phyloP scores from a whole-genome alignment of 169 alveolate species.

The Cryptosporidium ryanae region DNA sequence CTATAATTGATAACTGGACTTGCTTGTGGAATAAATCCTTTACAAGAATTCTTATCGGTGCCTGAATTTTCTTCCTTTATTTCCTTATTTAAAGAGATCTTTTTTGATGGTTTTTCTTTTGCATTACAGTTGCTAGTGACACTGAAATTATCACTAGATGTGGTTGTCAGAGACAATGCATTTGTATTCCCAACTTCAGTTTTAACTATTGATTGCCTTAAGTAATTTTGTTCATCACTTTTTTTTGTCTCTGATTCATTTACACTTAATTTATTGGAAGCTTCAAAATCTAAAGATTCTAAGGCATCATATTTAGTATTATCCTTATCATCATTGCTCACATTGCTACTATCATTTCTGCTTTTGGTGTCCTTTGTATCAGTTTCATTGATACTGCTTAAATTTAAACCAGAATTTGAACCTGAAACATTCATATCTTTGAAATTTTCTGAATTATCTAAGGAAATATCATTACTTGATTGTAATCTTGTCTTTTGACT shows the following conservation, averaged over 20 bases:
- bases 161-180: conserved; percentile 41
- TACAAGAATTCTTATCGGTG: not conserved
- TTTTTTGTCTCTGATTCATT: conserved; percentile 1
- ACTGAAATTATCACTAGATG: conserved; percentile 54
- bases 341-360: too few species aligned
- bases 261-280: not conserved
- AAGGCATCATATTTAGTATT: too few species aligned
- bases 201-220: not conserved
- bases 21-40: conserved; percentile 59
- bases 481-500: conserved; percentile 33
- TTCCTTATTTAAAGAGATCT: not conserved
- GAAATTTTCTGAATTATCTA: not conserved
- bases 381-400: not conserved
- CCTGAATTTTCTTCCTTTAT: not conserved
- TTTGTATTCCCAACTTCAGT: conserved; percentile 7
- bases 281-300: too few species aligned
- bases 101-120: not conserved
- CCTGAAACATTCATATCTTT: conserved; percentile 2
- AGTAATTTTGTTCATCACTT: not conserved
- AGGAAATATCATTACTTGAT: conserved; percentile 19
- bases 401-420: not conserved
- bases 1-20: conserved; percentile 62
- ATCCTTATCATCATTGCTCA: too few species aligned
- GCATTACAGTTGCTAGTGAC: not conserved
- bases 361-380: not conserved